These are phyloP conservation scores for Populus simonii DNA, from an alignment of 345 rosid species.

Conservation along the genomic window DNA sequence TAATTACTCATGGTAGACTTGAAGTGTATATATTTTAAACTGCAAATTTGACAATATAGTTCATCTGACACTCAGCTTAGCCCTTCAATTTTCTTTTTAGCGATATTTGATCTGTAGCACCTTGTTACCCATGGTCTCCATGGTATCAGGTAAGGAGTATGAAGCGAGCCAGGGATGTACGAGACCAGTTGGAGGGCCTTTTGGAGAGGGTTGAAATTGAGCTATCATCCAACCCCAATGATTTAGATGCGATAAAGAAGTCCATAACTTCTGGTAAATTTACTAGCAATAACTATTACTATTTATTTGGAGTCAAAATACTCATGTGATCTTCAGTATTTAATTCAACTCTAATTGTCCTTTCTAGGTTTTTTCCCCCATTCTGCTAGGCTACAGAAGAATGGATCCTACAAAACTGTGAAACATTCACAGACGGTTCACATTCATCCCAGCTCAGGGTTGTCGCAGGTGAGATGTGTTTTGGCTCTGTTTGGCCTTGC, in stretches of 20 bases:
- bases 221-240: conserved; percentile 53
- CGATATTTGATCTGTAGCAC: neutral
- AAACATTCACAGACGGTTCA: conserved; percentile 91
- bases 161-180: conserved; percentile 93
- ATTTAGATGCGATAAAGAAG: conserved; percentile 71
- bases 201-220: conserved; percentile 97
- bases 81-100: neutral
- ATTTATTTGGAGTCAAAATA: neutral
- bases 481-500: neutral
- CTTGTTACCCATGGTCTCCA: conserved; percentile 17
- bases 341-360: conserved; percentile 6
- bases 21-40: neutral
- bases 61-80: neutral
- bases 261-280: conserved; percentile 75
- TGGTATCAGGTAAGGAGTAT: conserved; percentile 83
- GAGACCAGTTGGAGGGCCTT: conserved; percentile 94
- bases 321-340: conserved; percentile 10
- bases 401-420: conserved; percentile 84
- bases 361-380: conserved; percentile 81
- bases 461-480: conserved; percentile 56
- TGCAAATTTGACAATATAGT: neutral
- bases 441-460: conserved; percentile 92
- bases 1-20: neutral
- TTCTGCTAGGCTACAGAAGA: conserved; percentile 84
- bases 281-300: neutral